These are phyloP conservation scores for Aeschynomene evenia DNA, from an alignment of 306 rosid genomes.

Conservation along the genomic window DNA sequence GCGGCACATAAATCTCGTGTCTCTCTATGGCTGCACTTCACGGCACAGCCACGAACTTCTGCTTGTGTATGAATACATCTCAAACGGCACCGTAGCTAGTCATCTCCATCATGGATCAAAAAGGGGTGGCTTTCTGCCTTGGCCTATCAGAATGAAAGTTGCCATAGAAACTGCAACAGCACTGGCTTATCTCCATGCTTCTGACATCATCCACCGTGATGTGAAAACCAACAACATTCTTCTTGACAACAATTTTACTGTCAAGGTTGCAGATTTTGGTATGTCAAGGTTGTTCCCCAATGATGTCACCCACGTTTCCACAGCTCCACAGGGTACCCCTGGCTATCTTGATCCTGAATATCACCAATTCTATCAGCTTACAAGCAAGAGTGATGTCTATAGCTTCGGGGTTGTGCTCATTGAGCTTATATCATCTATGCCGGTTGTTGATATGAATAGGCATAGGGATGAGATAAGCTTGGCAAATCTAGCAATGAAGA, in stretches of 20 bases:
- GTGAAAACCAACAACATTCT: conserved; percentile 73
- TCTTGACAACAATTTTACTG: conserved; percentile 47
- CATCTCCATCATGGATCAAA: conserved; percentile 46
- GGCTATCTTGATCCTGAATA: conserved; percentile 76
- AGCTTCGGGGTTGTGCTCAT: conserved; percentile 71
- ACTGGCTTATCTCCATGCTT: conserved; percentile 67
- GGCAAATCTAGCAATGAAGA: conserved; percentile 54
- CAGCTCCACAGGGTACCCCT: conserved; percentile 72
- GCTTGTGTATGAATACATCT: conserved; percentile 64
- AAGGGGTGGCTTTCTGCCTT: conserved; percentile 28
- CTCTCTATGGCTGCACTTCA: conserved; percentile 71
- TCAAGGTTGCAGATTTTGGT: conserved; percentile 81
- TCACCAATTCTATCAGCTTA: conserved; percentile 59
- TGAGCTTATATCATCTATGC: conserved; percentile 68
- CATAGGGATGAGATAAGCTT: conserved; percentile 60
- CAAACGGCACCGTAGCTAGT: conserved; percentile 60
- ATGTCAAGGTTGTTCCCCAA: conserved; percentile 54
- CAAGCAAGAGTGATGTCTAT: conserved; percentile 75
- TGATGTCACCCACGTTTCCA: conserved; percentile 63
- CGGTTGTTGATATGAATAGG: conserved; percentile 61
- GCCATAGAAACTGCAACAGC: conserved; percentile 68
- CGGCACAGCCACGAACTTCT: conserved; percentile 49
- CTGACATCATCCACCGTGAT: conserved; percentile 63
- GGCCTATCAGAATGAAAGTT: conserved; percentile 54
- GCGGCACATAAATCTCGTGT: conserved; percentile 54